These are phyloP conservation scores for Solanum aculeatissimum DNA, from an alignment of 305 asterid genomes.

Conservation along the genomic window DNA sequence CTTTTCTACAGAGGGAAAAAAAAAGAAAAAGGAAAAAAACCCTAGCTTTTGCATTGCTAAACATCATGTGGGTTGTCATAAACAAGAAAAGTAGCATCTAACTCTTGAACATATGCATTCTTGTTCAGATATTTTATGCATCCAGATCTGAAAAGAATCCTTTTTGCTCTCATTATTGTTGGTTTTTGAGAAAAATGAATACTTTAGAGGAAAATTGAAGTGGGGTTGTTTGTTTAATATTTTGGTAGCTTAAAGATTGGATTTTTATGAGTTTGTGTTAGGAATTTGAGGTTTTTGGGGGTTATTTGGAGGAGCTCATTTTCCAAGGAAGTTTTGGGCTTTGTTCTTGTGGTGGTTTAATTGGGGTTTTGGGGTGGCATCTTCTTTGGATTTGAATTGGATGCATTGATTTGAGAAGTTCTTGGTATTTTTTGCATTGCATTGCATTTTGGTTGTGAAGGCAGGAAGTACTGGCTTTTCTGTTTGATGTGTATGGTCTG, in stretches of 20 bases:
- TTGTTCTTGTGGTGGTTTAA: constrained; percentile 5
- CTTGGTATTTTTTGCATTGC: not conserved
- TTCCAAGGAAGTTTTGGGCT: constrained; percentile 8
- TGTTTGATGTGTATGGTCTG: not conserved
- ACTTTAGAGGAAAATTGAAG: constrained; percentile 6
- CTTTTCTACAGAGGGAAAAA: not conserved
- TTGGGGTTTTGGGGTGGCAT: not conserved
- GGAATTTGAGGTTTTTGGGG: not conserved
- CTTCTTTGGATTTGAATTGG: not conserved
- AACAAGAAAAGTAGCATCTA: constrained; percentile 7
- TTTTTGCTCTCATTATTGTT: constrained; percentile 13
- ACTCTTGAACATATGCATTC: constrained; percentile 16
- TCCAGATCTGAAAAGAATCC: constrained; percentile 26
- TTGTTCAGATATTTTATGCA: not conserved
- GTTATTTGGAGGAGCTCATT: constrained; percentile 1
- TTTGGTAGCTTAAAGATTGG: not conserved
- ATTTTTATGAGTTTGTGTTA: constrained; percentile 2
- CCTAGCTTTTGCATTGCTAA: constrained; percentile 36
- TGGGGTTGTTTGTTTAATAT: constrained; percentile 2
- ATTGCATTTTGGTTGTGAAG: not conserved
- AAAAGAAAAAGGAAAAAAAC: constrained; percentile 20
- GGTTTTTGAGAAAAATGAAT: not conserved
- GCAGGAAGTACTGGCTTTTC: not conserved
- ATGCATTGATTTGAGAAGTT: constrained; percentile 1
- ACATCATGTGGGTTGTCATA: not conserved